Percentiles rank a stretch among this genome's conserved stretches.
These are phyloP conservation scores for Boechera retrofracta DNA, from an alignment of 345 rosid genomes.

Conservation along the genomic window DNA sequence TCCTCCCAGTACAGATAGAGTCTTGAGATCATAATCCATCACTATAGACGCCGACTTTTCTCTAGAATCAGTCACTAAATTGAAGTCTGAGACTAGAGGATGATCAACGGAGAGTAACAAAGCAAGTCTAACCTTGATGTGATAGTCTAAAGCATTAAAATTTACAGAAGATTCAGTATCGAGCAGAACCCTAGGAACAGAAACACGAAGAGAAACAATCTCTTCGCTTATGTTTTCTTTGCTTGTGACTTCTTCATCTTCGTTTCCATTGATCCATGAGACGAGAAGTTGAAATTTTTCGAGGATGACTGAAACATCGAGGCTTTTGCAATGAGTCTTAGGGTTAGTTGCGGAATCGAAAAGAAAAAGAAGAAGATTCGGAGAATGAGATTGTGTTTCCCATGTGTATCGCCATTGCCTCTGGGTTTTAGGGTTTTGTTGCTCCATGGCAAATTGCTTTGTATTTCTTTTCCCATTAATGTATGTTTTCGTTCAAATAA, in stretches of 20 bases:
- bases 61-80: slow-evolving; percentile 47
- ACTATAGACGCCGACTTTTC: slow-evolving; percentile 48
- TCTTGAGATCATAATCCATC: slow-evolving; percentile 65
- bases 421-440: slow-evolving; percentile 53
- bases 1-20: slow-evolving; percentile 55
- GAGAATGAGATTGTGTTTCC: slow-evolving; percentile 86
- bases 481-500: too few relatives aligned
- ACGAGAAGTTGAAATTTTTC: slow-evolving; percentile 56
- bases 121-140: slow-evolving; percentile 79
- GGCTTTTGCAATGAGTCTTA: slow-evolving; percentile 55
- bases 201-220: slow-evolving; percentile 57
- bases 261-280: slow-evolving; percentile 49
- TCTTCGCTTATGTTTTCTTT: not conserved
- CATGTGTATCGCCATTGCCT: slow-evolving; percentile 89
- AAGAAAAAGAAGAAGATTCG: slow-evolving; percentile 73
- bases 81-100: slow-evolving; percentile 61
- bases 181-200: slow-evolving; percentile 67
- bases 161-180: slow-evolving; percentile 62
- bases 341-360: slow-evolving; percentile 60
- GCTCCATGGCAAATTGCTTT: slow-evolving; percentile 36
- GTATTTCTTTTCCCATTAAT: not conserved
- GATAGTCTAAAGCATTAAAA: slow-evolving; percentile 66
- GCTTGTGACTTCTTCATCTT: slow-evolving; percentile 28
- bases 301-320: slow-evolving; percentile 47
- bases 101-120: slow-evolving; percentile 89